Conservation (phyloP, 176 grass and related monocot species). For the Neostapfia colusana region DNA sequence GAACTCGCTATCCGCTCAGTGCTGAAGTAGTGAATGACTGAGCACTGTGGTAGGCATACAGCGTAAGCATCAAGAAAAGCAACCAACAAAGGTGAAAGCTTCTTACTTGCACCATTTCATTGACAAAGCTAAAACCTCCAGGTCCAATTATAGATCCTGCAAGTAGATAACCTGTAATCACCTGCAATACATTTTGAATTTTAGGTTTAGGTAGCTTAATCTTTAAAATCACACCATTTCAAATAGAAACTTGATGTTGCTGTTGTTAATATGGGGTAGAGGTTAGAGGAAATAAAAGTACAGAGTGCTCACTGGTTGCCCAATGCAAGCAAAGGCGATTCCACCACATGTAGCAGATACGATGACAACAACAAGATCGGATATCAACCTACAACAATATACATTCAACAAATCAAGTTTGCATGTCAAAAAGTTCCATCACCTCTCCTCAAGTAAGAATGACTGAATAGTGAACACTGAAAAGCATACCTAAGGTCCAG, state of each 20-base stretch:
- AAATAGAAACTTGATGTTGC: constrained; percentile 24
- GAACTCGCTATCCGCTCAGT: background rate
- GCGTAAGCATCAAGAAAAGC: constrained; percentile 30
- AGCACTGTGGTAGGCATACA: background rate
- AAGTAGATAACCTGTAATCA: constrained; percentile 98
- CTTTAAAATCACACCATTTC: constrained; percentile 3
- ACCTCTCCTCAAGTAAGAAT: background rate
- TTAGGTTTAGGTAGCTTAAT: constrained; percentile 41
- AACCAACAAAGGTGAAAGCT: constrained; percentile 55
- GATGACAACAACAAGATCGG: constrained; percentile 98
- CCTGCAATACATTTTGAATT: constrained; percentile 57
- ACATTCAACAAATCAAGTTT: constrained; percentile 41
- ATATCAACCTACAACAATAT: constrained; percentile 83
- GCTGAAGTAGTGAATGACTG: background rate
- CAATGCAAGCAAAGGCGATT: constrained; percentile 97
- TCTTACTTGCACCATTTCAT: constrained; percentile 99
- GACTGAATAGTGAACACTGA: background rate
- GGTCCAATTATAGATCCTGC: constrained; percentile 97
- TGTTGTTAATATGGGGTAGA: constrained; percentile 3
- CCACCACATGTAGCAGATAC: constrained; percentile 93
- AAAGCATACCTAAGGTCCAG: constrained; percentile 75
- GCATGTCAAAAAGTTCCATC: constrained; percentile 10
- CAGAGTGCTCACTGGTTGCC: constrained; percentile 74
- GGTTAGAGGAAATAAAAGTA: constrained; percentile 30
- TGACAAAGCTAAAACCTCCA: constrained; percentile 97